phyloP scores from a whole-genome alignment of 2,329 filamentous ascomycete species.

The Penicillium sp. region DNA sequence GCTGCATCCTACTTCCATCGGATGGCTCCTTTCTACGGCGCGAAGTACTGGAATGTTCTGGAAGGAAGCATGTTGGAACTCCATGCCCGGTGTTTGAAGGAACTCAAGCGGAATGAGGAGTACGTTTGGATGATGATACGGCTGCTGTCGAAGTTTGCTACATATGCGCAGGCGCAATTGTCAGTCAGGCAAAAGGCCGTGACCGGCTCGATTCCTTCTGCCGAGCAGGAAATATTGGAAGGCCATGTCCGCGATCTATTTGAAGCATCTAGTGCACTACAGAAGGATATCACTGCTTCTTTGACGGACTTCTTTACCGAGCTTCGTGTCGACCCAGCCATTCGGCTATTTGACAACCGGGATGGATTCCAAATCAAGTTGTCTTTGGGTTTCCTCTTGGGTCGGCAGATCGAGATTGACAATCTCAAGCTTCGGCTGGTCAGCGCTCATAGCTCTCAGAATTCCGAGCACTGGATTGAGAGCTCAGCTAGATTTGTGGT shows the following conservation, averaged over 20 bases:
- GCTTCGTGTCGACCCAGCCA: constrained; percentile 63
- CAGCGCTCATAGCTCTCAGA: constrained; percentile 46
- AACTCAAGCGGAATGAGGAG: constrained; percentile 71
- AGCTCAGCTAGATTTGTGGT: constrained; percentile 47
- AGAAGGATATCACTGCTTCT: constrained; percentile 63
- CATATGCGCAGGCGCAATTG: constrained; percentile 32
- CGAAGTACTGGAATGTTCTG: constrained; percentile 71
- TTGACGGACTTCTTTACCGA: constrained; percentile 71
- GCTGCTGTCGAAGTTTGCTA: constrained; percentile 48
- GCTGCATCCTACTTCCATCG: constrained; percentile 75
- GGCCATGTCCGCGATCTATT: constrained; percentile 44
- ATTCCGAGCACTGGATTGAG: constrained; percentile 65
- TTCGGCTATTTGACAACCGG: constrained; percentile 64
- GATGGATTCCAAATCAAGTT: constrained; percentile 74
- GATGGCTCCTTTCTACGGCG: constrained; percentile 73
- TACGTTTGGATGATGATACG: constrained; percentile 73
- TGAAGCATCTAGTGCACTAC: constrained; percentile 47
- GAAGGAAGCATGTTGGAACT: constrained; percentile 82
- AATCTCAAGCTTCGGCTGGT: constrained; percentile 62
- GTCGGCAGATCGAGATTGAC: constrained; percentile 65
- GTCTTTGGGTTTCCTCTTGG: constrained; percentile 66
- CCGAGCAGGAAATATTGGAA: constrained; percentile 32
- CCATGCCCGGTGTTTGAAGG: constrained; percentile 76
- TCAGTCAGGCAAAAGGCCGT: constrained; percentile 31
- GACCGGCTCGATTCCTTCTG: constrained; percentile 31